Conservation (phyloP, 2,329 filamentous ascomycete species). For the Fusarium sp. region DNA sequence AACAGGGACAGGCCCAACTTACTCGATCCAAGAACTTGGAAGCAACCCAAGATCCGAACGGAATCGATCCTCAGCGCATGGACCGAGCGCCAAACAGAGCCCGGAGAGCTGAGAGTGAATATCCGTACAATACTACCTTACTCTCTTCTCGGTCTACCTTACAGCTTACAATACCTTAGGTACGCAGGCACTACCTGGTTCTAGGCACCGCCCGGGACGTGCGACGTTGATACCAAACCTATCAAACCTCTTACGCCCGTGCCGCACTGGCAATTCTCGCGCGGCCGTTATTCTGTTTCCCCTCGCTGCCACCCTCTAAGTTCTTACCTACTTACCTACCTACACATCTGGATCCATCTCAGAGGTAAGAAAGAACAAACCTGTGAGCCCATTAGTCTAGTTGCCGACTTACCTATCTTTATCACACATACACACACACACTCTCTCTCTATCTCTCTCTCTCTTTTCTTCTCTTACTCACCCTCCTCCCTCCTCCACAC, state of each 20-base stretch:
- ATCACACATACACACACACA: not conserved
- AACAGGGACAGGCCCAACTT: constrained; percentile 33
- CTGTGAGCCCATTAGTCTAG: not conserved
- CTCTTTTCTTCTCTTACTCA: not conserved
- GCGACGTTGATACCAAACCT: not conserved
- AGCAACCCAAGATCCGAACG: constrained; percentile 24
- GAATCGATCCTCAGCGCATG: constrained; percentile 30
- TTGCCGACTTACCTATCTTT: not conserved
- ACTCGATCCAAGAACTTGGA: constrained; percentile 40
- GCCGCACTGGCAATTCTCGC: constrained; percentile 22
- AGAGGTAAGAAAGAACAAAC: not conserved
- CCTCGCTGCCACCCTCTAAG: constrained; percentile 34
- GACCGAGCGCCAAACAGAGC: constrained; percentile 9
- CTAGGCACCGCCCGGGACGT: not conserved
- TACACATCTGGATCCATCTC: constrained; percentile 14
- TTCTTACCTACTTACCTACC: constrained; percentile 11
- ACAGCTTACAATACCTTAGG: not conserved
- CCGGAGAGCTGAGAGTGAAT: constrained; percentile 4
- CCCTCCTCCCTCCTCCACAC: constrained; percentile 13
- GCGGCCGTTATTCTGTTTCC: constrained; percentile 20
- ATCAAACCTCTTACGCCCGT: constrained; percentile 8
- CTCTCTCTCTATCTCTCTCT: not conserved
- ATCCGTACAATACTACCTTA: constrained; percentile 3
- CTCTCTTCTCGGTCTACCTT: not conserved
- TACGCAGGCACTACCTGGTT: not conserved